Evolutionary conservation across 2,329 filamentous ascomycete species (phyloP).

Genomic region (Fusarium avenaceum): DNA sequence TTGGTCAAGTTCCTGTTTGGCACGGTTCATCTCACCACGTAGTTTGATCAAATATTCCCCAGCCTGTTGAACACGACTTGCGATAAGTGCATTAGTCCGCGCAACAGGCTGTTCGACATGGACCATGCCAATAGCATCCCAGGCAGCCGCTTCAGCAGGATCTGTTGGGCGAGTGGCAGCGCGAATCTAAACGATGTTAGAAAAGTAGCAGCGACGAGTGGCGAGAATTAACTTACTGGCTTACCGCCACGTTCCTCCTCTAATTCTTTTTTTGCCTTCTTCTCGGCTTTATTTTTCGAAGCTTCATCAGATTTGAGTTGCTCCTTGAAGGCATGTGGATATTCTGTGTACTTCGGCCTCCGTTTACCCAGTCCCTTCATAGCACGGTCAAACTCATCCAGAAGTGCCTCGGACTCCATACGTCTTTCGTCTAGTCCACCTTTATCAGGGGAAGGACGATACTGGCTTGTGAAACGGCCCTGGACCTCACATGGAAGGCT

Average conservation of each 20-base stretch:
- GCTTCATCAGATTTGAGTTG: conserved; percentile 62
- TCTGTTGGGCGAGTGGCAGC: conserved; percentile 60
- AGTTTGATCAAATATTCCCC: conserved; percentile 65
- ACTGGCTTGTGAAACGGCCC: conserved; percentile 58
- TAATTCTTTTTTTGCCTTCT: conserved; percentile 59
- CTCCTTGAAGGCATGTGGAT: conserved; percentile 62
- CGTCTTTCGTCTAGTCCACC: conserved; percentile 59
- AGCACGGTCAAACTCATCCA: conserved; percentile 59
- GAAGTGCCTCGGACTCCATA: conserved; percentile 55
- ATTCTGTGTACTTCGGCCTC: conserved; percentile 62
- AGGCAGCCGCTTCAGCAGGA: conserved; percentile 62
- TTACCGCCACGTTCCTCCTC: conserved; percentile 57
- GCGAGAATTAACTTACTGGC: conserved; percentile 51
- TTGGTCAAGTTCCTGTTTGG: conserved; percentile 61
- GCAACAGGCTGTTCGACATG: conserved; percentile 59
- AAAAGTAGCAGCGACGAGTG: neutral
- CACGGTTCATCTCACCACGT: conserved; percentile 62
- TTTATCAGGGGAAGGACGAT: conserved; percentile 57
- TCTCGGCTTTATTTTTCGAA: conserved; percentile 61
- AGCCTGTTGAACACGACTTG: conserved; percentile 64
- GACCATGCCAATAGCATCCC: conserved; percentile 67
- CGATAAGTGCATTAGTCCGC: conserved; percentile 58
- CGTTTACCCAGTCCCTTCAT: conserved; percentile 60
- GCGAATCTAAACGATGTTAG: conserved; percentile 53
- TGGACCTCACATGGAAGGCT: conserved; percentile 61